Base-by-base conservation (phyloP, 2,329 filamentous ascomycete species). In the Fusarium pininemorale region DNA sequence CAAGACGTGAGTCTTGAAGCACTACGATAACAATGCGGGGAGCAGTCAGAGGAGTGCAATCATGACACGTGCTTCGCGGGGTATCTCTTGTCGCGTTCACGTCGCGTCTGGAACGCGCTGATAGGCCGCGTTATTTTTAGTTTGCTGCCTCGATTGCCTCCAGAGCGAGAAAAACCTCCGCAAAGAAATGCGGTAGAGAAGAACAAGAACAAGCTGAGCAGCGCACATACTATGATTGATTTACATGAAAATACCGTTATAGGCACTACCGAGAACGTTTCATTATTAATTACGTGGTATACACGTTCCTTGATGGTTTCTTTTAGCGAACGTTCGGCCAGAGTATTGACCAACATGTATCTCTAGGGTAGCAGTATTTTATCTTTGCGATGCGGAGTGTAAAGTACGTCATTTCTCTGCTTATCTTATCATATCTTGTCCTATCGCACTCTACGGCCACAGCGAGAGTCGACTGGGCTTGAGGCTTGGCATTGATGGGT, bases 141-240 rank as follows among this genome's bases (percentile, higher is more conserved):
- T 26, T 7, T 7, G 5, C 13, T 37, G 2, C 3, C 5, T 24
- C 5, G 4, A 9, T 3, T 15, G 1, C 32, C 15, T 35, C 3
- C 6, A 14, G 10, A 20, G 4, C 2, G 1, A 18, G 11, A 26
- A 26, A 26, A 26, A 26, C 24, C 24, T 26, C 24, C 5, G 24
- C 24, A 26, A 26, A 26, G 24, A 26, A 26, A 26, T 26, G 24
- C 24, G 24, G 24, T 26, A 32, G 32, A 32, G 13, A 32, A 6
- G 32, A 20, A 2, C 6, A 32, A 6, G 32, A 20, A 2, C 6
- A 10, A 24, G 15, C 30, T 2, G 3, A 24, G 24, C 12, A 7
- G 12, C 5, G 1, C 1, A 20, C 12, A 3, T 4, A 10, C 8
- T 6, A 8, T 51, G 6, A 2, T 32, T 24, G 11, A 24, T 8